Base-by-base conservation (phyloP, 1,284 basidiomycete genomes). In the Rhodotorula sp. region DNA sequence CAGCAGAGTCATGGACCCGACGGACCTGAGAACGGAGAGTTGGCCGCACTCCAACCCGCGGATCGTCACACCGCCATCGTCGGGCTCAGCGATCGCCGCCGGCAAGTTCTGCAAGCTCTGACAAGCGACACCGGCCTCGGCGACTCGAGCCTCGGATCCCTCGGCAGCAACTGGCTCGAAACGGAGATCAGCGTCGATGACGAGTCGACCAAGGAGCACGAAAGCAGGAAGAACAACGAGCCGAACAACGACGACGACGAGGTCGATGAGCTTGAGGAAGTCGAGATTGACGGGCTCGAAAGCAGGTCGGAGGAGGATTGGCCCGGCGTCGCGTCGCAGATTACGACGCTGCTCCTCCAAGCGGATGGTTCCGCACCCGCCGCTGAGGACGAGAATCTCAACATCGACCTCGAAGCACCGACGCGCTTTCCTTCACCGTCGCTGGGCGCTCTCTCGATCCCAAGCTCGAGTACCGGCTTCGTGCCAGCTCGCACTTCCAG, bases 51-150 rank as follows among this genome's bases (percentile, higher is more conserved):
- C 39, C 39, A 43, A 8, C 39, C 39, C 56, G 56, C 15, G 46
- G 46, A 34, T 34, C 66, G 54, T 12, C 59, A 26, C n/a, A n/a
- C 5, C 59, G 26, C 60, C n/a, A 61, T 51, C 7, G 34, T 63
- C 57, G 61, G 62, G 26, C 48, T 68, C 5, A 68, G 67, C 54
- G 49, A 63, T 21, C 31, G 62, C 1, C 56, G 67, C 23, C 67
- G 67, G 1, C 16, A 26, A 4, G 39, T 48, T 14, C 49, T 68
- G 23, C 59, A 23, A 18, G 43, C 51, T 5, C 16, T 16, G n/a
- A 26, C 29, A 23, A 6, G 39, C 39, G 43, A 34, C 26, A 18
- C 18, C 26, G 23, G 39, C 43, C 12, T 46, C 43, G n/a, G 58
- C 39, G 39, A 12, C 39, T 43, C 39, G 39, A 43, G 39, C 39